Evolutionary conservation across 2,329 filamentous ascomycete species (phyloP).

Genomic region (Celoporthe dispersa): DNA sequence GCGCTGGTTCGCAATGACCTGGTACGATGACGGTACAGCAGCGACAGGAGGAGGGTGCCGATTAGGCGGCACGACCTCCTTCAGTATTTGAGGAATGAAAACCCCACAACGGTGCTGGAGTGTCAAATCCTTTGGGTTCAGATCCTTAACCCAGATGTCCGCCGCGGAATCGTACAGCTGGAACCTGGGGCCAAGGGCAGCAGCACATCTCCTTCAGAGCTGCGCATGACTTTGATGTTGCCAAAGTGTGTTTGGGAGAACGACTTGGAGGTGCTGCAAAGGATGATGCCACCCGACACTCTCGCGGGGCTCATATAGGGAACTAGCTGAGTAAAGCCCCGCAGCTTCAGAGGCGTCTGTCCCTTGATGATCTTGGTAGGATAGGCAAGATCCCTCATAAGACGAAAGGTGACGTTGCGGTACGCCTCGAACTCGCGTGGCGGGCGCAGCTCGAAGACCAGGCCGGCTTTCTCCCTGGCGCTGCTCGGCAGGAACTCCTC

Average conservation of each 20-base stretch:
- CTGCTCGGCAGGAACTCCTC: slow-evolving; percentile 45
- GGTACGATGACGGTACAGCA: slow-evolving; percentile 56
- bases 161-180: slow-evolving; percentile 6
- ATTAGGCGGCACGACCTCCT: not conserved
- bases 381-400: slow-evolving; percentile 40
- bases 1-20: slow-evolving; percentile 54
- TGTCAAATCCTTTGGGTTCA: slow-evolving; percentile 36
- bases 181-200: slow-evolving; percentile 15
- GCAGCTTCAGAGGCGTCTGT: slow-evolving; percentile 20
- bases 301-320: slow-evolving; percentile 18
- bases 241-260: slow-evolving; percentile 23
- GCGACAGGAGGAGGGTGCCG: slow-evolving; percentile 35
- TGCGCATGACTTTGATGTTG: not conserved
- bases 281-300: not conserved
- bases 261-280: slow-evolving; percentile 16
- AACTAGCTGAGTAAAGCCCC: slow-evolving; percentile 30
- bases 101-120: slow-evolving; percentile 50
- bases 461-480: slow-evolving; percentile 34
- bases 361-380: not conserved
- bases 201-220: slow-evolving; percentile 8
- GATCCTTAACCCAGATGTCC: slow-evolving; percentile 7
- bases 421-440: slow-evolving; percentile 43
- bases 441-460: slow-evolving; percentile 47
- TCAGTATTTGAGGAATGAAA: slow-evolving; percentile 32
- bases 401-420: slow-evolving; percentile 47